Percentiles rank a stretch among this genome's conserved stretches.
Conservation (phyloP, 2,329 filamentous ascomycete species). For the Ceratocystis alfenasii region DNA sequence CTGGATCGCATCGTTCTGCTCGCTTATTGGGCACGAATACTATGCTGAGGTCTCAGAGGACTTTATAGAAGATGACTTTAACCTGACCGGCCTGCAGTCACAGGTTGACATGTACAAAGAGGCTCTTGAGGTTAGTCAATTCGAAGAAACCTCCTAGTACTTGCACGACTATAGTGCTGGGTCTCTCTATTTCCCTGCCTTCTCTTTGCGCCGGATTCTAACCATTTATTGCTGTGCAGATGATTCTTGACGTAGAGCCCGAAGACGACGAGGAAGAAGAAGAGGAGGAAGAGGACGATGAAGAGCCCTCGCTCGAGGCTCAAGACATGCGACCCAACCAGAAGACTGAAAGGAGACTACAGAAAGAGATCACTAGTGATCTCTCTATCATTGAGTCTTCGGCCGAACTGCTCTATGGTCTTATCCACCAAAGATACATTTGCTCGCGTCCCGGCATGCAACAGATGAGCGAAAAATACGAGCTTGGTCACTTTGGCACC, state of each 20-base stretch:
- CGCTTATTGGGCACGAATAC: slow-evolving; percentile 90
- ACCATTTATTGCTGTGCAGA: slow-evolving; percentile 36
- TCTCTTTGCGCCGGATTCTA: slow-evolving; percentile 21
- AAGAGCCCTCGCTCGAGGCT: slow-evolving; percentile 51
- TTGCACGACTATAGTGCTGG: not conserved
- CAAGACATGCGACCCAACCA: slow-evolving; percentile 34
- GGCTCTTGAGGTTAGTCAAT: slow-evolving; percentile 58
- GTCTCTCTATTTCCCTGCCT: too few species aligned
- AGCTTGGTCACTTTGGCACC: slow-evolving; percentile 86
- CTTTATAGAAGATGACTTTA: slow-evolving; percentile 99
- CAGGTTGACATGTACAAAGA: slow-evolving; percentile 99
- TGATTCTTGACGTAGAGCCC: slow-evolving; percentile 97
- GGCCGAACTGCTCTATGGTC: slow-evolving; percentile 93
- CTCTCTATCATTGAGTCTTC: slow-evolving; percentile 92
- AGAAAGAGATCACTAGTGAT: slow-evolving; percentile 78
- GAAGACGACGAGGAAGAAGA: slow-evolving; percentile 86
- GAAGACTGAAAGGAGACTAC: slow-evolving; percentile 57
- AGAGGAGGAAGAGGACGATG: slow-evolving; percentile 61
- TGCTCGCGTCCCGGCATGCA: slow-evolving; percentile 92
- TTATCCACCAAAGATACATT: slow-evolving; percentile 98
- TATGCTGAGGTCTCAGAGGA: slow-evolving; percentile 98
- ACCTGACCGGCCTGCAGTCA: slow-evolving; percentile 84
- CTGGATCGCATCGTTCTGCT: slow-evolving; percentile 97
- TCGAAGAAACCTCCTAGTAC: not conserved
- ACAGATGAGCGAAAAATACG: slow-evolving; percentile 99